These are phyloP conservation scores for Mollisia scopiformis DNA, from an alignment of 2,329 filamentous ascomycete genomes.

Conservation along the genomic window DNA sequence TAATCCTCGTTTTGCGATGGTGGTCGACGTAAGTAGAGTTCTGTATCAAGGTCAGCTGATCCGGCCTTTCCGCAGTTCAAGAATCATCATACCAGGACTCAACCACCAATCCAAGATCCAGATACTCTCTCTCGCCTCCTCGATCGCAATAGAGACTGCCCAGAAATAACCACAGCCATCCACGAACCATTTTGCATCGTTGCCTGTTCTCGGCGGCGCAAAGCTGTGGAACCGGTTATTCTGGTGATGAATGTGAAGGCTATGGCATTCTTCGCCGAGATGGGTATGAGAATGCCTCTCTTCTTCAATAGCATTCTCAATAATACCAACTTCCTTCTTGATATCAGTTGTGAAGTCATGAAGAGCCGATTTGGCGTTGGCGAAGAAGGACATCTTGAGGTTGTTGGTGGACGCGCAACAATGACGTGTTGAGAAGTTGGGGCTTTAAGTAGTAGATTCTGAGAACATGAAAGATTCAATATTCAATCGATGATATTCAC, in stretches of 20 bases:
- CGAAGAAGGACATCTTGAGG: constrained; percentile 27
- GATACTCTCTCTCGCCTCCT: constrained; percentile 75
- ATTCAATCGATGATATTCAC: background rate
- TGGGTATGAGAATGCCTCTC: constrained; percentile 50
- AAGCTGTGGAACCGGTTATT: constrained; percentile 68
- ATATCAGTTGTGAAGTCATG: constrained; percentile 23
- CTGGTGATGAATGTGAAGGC: constrained; percentile 45
- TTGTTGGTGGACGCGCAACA: background rate
- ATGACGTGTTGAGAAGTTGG: background rate
- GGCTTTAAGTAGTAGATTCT: background rate
- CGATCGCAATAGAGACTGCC: constrained; percentile 79
- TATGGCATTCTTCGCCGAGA: constrained; percentile 43
- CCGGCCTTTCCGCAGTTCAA: background rate
- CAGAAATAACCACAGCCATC: constrained; percentile 85
- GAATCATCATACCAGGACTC: constrained; percentile 54
- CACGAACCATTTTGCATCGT: constrained; percentile 84
- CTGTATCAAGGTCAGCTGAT: constrained; percentile 39
- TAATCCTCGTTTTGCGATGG: constrained; percentile 82
- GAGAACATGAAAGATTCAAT: background rate
- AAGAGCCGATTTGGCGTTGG: constrained; percentile 20
- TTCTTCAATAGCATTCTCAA: constrained; percentile 38
- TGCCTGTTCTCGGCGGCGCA: constrained; percentile 71
- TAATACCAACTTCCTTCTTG: constrained; percentile 19
- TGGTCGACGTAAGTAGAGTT: constrained; percentile 83
- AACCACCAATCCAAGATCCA: constrained; percentile 91